Conservation (phyloP, 202 grass and related monocot species). For the Cymbopogon flexuosus region DNA sequence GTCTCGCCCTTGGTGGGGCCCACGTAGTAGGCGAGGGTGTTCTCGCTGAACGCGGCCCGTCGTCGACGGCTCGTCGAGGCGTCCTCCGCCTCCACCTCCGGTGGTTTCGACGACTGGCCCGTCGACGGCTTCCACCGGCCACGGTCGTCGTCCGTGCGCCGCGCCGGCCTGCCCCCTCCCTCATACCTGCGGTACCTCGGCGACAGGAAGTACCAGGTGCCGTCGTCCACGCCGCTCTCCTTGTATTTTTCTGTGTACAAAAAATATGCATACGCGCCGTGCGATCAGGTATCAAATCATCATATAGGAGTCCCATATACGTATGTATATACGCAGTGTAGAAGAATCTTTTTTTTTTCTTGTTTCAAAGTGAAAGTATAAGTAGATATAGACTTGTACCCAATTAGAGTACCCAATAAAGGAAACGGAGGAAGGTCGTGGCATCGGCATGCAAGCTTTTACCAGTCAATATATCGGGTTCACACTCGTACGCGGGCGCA, state of each 20-base stretch:
- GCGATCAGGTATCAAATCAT: not conserved
- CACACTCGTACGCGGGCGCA: slow-evolving; percentile 15
- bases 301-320: too few species aligned
- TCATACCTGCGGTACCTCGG: slow-evolving; percentile 32
- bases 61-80: not conserved
- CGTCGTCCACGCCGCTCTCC: not conserved
- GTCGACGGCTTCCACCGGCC: slow-evolving; percentile 43
- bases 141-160: slow-evolving; percentile 16
- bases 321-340: too few species aligned
- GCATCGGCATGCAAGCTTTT: not conserved
- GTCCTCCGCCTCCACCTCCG: not conserved
- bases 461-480: slow-evolving; percentile 26
- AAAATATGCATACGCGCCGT: not conserved
- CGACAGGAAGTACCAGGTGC: slow-evolving; percentile 37
- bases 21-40: slow-evolving; percentile 18
- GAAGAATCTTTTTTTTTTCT: too few species aligned
- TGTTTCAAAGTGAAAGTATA: too few species aligned
- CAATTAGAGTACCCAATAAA: too few species aligned
- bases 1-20: not conserved
- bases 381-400: too few species aligned
- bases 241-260: not conserved
- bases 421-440: not conserved
- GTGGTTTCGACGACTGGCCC: not conserved
- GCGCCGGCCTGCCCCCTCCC: slow-evolving; percentile 13
- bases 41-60: not conserved